Base-by-base conservation (phyloP, 768 basidiomycete species). In the Chalciporus piperatus region DNA sequence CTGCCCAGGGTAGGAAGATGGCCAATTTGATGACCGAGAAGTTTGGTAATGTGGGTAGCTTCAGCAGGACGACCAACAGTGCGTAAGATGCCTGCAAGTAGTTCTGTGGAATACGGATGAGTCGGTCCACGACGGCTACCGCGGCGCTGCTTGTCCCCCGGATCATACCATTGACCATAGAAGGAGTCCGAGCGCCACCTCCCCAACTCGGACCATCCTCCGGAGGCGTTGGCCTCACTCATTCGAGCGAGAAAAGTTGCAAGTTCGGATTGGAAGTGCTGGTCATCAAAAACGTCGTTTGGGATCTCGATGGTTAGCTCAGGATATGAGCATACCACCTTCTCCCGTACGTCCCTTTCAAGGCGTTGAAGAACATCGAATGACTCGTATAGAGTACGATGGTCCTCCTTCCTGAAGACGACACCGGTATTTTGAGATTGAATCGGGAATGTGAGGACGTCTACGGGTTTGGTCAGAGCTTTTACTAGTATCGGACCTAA, bases 391-490 rank as follows among this genome's bases (percentile, higher is more conserved):
- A 67, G 55, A 3, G 70, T 69, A 3, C 57, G 35, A 11, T 56
- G 45, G 13, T 56, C 35, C 14, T 50, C 45, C 47, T 63, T 63
- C 41, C 72, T 68, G 35, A 77, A 51, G 7, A 81, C 59, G 8
- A 82, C 41, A 8, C 67, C 77, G 4, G 77, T 76, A 45, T 81
- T 82, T 46, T 81, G 79, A 1, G 69, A 65, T 25, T 64, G 63
- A 25, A 81, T 67, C 4, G 66, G 66, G 32, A 79, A 64, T 23
- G 64, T 65, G 11, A 74, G 49, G 32, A 70, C 58, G 52, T 73
- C 80, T 80, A 47, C 25, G 19, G 6, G 38, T 27, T 9, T 1
- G 16, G 5, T 13, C 10, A 52, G 14, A 52, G 39, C 17, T 38
- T 38, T 4, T 16, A 28, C 11, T 23, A 16, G 30, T 10, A 2